Base-by-base conservation (phyloP, 2,329 filamentous ascomycete genomes). In the Fusarium cyanostomum region DNA sequence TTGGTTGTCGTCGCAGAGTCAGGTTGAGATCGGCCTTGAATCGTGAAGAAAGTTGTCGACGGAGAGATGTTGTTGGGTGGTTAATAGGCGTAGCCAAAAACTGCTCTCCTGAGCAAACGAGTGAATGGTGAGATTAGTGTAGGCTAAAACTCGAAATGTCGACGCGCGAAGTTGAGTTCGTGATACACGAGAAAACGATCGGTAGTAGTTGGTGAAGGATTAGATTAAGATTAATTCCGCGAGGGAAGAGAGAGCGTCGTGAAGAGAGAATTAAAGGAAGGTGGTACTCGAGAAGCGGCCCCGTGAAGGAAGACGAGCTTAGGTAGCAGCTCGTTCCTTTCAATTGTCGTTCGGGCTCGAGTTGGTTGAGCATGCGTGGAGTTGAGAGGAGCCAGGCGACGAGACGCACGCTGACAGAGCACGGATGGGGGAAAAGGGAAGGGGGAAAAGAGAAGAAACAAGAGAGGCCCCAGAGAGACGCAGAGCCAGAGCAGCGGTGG, bases 51-150 rank as follows among this genome's bases (percentile, higher is more conserved):
- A 34, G 58, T 34, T 64, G 65, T 58, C 67, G 50, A 34, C 49
- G 52, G 71, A 72, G 64, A 63, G 62, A 72, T 21, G n/a, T n/a
- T 72, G 66, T 62, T 74, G 54, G 62, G 57, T 58, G 59, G 59
- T 59, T 63, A 57, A 71, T 65, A 66, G 69, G 69, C 62, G 72
- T 74, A 74, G 71, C 66, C 72, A 71, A 73, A 74, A 76, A 69
- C 52, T 59, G 37, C 59, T 70, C 67, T 64, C 46, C 33, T 54
- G 51, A 63, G 58, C 56, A 55, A 65, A 65, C 56, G 62, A 67
- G 61, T 66, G 61, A 45, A 53, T 55, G 53, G 48, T 34, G 33
- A 48, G 56, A 60, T 53, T 60, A 48, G 65, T 53, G 57, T 48
- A 54, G 59, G 51, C 49, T 62, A 59, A 54, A 56, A 48, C 42